phyloP scores from a whole-genome alignment of 1,139 yeast species.

The Zhuliangozyma parablackwelliae region DNA sequence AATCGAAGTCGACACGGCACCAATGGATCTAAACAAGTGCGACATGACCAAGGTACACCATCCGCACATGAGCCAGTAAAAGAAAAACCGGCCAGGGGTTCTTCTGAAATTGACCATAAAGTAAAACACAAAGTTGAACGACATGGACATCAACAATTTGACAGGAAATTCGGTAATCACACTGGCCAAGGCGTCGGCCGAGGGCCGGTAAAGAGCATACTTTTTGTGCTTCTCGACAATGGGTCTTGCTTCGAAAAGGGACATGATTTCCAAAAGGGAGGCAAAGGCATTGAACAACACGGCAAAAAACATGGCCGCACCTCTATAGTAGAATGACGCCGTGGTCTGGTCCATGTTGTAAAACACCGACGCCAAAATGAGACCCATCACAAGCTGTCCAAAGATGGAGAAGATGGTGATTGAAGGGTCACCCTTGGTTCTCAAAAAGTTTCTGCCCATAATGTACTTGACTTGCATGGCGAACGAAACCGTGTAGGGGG shows the following conservation, averaged over 20 bases:
- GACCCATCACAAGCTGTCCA: constrained; percentile 25
- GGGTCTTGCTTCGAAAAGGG: constrained; percentile 53
- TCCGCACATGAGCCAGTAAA: constrained; percentile 40
- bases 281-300: constrained; percentile 53
- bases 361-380: constrained; percentile 45
- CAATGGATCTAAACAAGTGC: constrained; percentile 55
- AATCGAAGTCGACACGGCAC: constrained; percentile 50
- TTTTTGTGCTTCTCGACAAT: constrained; percentile 58
- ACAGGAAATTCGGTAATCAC: constrained; percentile 55
- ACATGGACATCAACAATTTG: constrained; percentile 40
- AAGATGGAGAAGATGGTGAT: constrained; percentile 19
- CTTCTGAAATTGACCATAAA: constrained; percentile 54
- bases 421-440: constrained; percentile 26
- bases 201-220: constrained; percentile 58
- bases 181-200: constrained; percentile 59
- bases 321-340: constrained; percentile 50
- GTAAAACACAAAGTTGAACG: constrained; percentile 46
- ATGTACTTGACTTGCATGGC: constrained; percentile 27
- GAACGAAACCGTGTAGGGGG: constrained; percentile 30
- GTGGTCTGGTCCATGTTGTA: constrained; percentile 46
- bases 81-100: constrained; percentile 55
- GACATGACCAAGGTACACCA: constrained; percentile 49
- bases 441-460: constrained; percentile 20
- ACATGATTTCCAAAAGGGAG: constrained; percentile 53
- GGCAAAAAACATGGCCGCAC: constrained; percentile 55